A percentile compares a stretch with the other conserved stretches of the same genome.
Evolutionary conservation across 2,329 filamentous ascomycete genomes (phyloP).

Genomic region (Pseudogymnoascus sp.): DNA sequence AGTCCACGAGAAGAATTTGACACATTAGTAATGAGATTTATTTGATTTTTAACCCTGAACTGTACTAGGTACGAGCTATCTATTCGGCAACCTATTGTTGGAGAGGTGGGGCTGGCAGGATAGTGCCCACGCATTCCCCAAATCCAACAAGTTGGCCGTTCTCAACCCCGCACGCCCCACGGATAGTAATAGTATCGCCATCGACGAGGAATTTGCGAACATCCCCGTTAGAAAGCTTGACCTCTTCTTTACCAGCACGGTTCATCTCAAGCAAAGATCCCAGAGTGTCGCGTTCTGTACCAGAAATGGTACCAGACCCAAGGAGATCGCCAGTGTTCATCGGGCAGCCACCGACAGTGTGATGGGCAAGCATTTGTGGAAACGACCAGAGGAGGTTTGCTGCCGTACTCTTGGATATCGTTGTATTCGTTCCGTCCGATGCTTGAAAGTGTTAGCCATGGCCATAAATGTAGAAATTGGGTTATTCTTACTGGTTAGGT

Average conservation of each 20-base stretch:
- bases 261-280: constrained; percentile 69
- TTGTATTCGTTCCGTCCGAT: constrained; percentile 43
- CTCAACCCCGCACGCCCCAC: constrained; percentile 55
- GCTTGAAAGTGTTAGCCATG: constrained; percentile 16
- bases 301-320: constrained; percentile 73
- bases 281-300: constrained; percentile 47
- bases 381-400: constrained; percentile 73
- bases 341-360: constrained; percentile 68
- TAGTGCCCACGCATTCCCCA: constrained; percentile 61
- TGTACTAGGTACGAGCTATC: background rate
- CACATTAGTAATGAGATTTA: background rate
- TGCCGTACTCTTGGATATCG: constrained; percentile 53
- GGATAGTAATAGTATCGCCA: constrained; percentile 61
- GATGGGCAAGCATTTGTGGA: constrained; percentile 75
- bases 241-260: constrained; percentile 56
- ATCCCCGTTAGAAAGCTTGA: constrained; percentile 57
- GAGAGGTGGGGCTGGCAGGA: constrained; percentile 29
- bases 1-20: background rate
- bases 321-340: constrained; percentile 68
- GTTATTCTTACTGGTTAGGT: constrained; percentile 45
- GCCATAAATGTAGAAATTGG: background rate
- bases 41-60: background rate
- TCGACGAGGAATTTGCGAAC: constrained; percentile 66
- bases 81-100: background rate
- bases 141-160: constrained; percentile 67